These are phyloP conservation scores for Ceratocystiopsis sp. DNA, from an alignment of 2,329 filamentous ascomycete genomes.

Conservation along the genomic window DNA sequence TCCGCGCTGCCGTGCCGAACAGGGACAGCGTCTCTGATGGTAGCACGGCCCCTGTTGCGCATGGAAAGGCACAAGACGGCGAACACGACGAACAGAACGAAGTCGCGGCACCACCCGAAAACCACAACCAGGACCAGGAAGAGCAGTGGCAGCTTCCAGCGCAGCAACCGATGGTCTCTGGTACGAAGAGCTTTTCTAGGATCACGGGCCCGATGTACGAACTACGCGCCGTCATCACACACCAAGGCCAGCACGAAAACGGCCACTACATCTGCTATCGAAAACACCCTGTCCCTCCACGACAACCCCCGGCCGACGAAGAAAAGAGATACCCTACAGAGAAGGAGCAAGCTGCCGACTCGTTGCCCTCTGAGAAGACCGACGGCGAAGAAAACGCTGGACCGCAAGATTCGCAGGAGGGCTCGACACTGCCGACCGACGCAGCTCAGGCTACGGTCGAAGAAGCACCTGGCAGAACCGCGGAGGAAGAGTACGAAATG, in stretches of 20 bases:
- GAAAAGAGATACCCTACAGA: not conserved
- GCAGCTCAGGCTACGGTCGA: not conserved
- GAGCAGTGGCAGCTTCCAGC: slow-evolving; percentile 60
- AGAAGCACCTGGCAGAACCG: not conserved
- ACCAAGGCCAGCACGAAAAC: slow-evolving; percentile 82
- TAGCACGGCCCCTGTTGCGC: not conserved
- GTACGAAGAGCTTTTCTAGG: slow-evolving; percentile 29
- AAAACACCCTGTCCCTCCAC: slow-evolving; percentile 34
- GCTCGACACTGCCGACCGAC: no score
- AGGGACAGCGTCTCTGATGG: not conserved
- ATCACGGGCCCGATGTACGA: slow-evolving; percentile 50
- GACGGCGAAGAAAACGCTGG: not conserved
- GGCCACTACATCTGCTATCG: slow-evolving; percentile 91
- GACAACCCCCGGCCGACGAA: no score
- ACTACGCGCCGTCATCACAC: slow-evolving; percentile 69
- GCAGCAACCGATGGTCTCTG: slow-evolving; percentile 54
- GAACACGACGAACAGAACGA: not conserved
- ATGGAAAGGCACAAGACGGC: no score
- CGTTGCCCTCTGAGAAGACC: not conserved
- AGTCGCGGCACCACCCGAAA: not conserved
- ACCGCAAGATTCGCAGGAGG: not conserved
- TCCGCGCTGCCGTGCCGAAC: no score
- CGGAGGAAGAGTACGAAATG: not conserved
- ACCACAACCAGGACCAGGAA: slow-evolving; percentile 12
- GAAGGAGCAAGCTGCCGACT: slow-evolving; percentile 1